These are phyloP conservation scores for Lachnellula willkommii DNA, from an alignment of 2,329 filamentous ascomycete species.

Conservation along the genomic window DNA sequence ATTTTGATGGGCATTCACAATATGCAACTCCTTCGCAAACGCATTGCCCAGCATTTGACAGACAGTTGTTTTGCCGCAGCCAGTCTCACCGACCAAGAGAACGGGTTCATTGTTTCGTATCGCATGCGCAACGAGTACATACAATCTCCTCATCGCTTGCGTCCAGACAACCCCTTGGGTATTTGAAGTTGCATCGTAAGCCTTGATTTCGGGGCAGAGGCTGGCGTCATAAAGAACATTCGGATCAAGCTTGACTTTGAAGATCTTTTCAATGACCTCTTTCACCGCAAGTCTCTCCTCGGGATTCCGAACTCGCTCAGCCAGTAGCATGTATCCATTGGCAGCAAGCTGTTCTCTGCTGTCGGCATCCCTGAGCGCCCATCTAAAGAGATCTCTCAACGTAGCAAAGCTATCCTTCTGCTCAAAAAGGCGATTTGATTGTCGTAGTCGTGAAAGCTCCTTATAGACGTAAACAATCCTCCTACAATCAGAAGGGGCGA, in stretches of 20 bases:
- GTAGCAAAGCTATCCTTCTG: constrained; percentile 97
- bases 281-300: constrained; percentile 84
- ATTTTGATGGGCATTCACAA: constrained; percentile 97
- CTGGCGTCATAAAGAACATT: constrained; percentile 64
- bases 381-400: constrained; percentile 89
- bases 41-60: constrained; percentile 87
- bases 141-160: constrained; percentile 84
- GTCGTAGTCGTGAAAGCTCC: constrained; percentile 81
- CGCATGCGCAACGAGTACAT: constrained; percentile 81
- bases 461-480: constrained; percentile 92
- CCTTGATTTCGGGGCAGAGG: constrained; percentile 50
- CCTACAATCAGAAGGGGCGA: constrained; percentile 84
- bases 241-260: constrained; percentile 79
- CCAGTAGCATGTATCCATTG: constrained; percentile 94
- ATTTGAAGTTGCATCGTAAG: constrained; percentile 43
- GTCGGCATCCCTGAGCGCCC: constrained; percentile 81
- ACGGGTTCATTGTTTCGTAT: constrained; percentile 89
- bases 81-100: constrained; percentile 90
- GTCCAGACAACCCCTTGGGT: constrained; percentile 82
- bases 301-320: constrained; percentile 85
- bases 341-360: constrained; percentile 81
- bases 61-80: constrained; percentile 95
- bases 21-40: constrained; percentile 68
- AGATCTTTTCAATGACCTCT: constrained; percentile 79
- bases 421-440: constrained; percentile 88